Conservation (phyloP, 768 basidiomycete genomes). For the Naganishia vaughanmartiniae region DNA sequence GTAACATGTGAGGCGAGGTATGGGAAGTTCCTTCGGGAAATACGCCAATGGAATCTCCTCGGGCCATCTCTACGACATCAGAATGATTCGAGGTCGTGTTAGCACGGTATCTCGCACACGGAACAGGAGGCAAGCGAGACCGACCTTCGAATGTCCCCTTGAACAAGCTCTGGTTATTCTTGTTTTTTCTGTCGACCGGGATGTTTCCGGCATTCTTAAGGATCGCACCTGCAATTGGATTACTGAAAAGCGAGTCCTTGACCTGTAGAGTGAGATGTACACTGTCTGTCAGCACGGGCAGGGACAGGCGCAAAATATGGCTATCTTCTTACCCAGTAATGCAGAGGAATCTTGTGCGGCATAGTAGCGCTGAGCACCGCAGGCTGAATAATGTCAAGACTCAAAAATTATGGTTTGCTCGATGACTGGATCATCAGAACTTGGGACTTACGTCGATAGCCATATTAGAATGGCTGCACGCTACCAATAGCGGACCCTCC, state of each 20-base stretch:
- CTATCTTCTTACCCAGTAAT: conserved; percentile 56
- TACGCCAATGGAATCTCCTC: conserved; percentile 80
- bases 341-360: conserved; percentile 74
- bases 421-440: neutral
- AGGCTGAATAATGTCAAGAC: conserved; percentile 37
- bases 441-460: conserved; percentile 67
- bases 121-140: conserved; percentile 2
- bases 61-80: conserved; percentile 59
- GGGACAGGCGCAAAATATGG: neutral
- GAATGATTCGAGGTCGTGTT: neutral
- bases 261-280: conserved; percentile 60
- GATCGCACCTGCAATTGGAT: conserved; percentile 70
- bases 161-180: conserved; percentile 84
- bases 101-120: neutral
- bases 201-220: conserved; percentile 92
- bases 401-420: neutral
- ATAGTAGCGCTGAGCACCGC: conserved; percentile 67
- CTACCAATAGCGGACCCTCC: conserved; percentile 89
- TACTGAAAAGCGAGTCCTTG: conserved; percentile 83
- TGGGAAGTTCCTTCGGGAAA: conserved; percentile 64
- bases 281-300: neutral
- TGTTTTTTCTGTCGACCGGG: conserved; percentile 90
- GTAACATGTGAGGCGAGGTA: conserved; percentile 88
- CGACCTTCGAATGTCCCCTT: conserved; percentile 74
- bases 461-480: conserved; percentile 91